phyloP scores from a whole-genome alignment of 495 filamentous ascomycete species.

The Daldinia concentrica region DNA sequence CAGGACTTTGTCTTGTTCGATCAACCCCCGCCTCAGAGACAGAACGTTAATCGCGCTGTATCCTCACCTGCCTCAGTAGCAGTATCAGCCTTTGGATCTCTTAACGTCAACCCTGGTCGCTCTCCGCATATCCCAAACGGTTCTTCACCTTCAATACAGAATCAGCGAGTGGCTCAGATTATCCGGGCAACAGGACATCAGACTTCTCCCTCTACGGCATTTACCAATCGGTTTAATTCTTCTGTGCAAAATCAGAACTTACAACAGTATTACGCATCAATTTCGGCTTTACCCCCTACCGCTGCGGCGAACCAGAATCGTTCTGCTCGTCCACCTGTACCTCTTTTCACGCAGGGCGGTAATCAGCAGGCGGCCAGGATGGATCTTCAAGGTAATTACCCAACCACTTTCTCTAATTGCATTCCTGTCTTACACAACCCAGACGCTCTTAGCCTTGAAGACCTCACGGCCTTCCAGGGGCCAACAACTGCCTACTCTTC shows the following conservation, averaged over 20 bases:
- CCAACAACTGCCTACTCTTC: slow-evolving; percentile 61
- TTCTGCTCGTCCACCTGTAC: slow-evolving; percentile 60
- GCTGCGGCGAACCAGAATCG: slow-evolving; percentile 58
- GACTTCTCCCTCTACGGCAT: slow-evolving; percentile 63
- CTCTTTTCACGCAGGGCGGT: slow-evolving; percentile 60
- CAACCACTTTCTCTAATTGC: slow-evolving; percentile 11
- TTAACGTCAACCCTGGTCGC: slow-evolving; percentile 42
- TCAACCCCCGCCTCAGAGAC: slow-evolving; percentile 51
- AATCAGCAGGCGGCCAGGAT: slow-evolving; percentile 57
- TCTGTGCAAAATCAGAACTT: slow-evolving; percentile 51
- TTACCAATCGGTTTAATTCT: slow-evolving; percentile 65
- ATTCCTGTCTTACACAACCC: slow-evolving; percentile 53
- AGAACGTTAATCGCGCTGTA: slow-evolving; percentile 60
- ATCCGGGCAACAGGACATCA: slow-evolving; percentile 67
- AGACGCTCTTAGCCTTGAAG: slow-evolving; percentile 62
- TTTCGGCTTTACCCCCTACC: slow-evolving; percentile 58
- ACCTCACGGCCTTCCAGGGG: slow-evolving; percentile 62
- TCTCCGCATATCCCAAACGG: slow-evolving; percentile 47
- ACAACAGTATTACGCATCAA: slow-evolving; percentile 62
- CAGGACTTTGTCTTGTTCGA: slow-evolving; percentile 67
- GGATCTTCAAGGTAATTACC: slow-evolving; percentile 56
- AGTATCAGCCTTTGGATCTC: slow-evolving; percentile 51
- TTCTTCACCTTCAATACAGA: slow-evolving; percentile 56
- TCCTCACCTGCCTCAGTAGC: slow-evolving; percentile 52
- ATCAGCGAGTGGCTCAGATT: slow-evolving; percentile 67